Base-by-base conservation (phyloP, 2,329 filamentous ascomycete species). In the Colletotrichum sp. region DNA sequence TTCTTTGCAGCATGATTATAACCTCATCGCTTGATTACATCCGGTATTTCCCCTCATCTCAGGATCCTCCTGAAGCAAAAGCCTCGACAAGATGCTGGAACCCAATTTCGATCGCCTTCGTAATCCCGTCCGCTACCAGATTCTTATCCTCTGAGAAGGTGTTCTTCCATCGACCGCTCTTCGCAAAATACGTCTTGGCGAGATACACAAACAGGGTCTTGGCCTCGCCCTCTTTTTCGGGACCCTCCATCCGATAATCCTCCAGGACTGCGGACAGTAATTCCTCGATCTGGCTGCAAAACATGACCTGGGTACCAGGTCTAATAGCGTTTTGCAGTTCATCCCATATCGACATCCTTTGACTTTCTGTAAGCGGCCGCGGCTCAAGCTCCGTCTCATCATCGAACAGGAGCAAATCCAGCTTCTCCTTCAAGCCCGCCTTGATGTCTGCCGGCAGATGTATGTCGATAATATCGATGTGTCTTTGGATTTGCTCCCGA, bases 401-500 rank as follows among this genome's bases (percentile, higher is more conserved):
- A 3, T 60, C 24, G 18, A 80, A 64, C 16, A 78, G 65, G 10
- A 80, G 59, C 7, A 78, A 52, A 13, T 64, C 36, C 26, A 78
- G 67, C 70, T 63, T 76, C 28, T 60, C 30, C 63, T 78, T 75
- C 6, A 79, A 57, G 6, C 70, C 60, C 28, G 30, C 66, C 13
- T 79, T 76, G 39, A 79, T 71, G 0, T 78, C 72, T 1, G 72
- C 65, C 2, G 80, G 80, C 16, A 81, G 57, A 26, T 78, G 78
- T 0, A 81, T 75, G 8, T 78, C 78, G 10, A 81, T 74, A 9
- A 81, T 74, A 6, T 80, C 78, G 8, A 81, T 76, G 26, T 81
- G 80, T 9, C 80, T 77, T 49, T 81, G 80, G 28, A 82, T 79
- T 59, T 80, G 77, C 67, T 81, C 80, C 4, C 80, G 75, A 39